Conservation (phyloP, 441 rosid genomes). For the Brassica hybrid region DNA sequence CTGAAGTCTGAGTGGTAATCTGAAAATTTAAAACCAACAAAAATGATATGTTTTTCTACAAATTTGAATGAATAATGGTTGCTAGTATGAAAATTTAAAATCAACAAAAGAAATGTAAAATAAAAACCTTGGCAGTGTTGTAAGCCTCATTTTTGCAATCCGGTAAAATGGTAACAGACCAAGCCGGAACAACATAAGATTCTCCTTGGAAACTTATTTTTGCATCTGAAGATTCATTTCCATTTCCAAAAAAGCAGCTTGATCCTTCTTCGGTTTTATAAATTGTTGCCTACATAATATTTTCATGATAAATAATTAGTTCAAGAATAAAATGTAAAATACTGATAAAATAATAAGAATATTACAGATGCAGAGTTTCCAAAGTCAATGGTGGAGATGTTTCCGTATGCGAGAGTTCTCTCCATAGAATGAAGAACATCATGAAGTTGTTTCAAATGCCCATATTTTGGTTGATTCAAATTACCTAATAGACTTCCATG, state of each 20-base stretch:
- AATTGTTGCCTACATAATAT: not conserved
- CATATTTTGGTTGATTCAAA: conserved; percentile 71
- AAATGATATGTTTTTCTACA: not conserved
- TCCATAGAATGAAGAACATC: not conserved
- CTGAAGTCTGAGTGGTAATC: conserved; percentile 58
- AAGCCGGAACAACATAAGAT: conserved; percentile 27
- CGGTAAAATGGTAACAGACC: conserved; percentile 68
- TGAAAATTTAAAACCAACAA: not conserved
- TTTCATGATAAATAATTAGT: not conserved
- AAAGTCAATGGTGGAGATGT: conserved; percentile 36
- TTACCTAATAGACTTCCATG: conserved; percentile 47
- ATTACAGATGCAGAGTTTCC: conserved; percentile 50
- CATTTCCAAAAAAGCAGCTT: conserved; percentile 62
- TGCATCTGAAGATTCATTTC: conserved; percentile 29
- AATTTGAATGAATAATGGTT: not conserved
- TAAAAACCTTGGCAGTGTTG: conserved; percentile 60
- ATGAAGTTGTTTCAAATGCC: conserved; percentile 21
- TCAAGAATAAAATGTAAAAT: not conserved
- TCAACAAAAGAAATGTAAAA: not conserved
- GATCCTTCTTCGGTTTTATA: conserved; percentile 48
- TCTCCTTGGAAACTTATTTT: conserved; percentile 36
- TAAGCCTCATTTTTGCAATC: conserved; percentile 53
- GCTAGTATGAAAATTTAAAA: not conserved
- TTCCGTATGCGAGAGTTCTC: conserved; percentile 1
- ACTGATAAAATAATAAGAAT: not conserved